phyloP scores from a whole-genome alignment of 345 rosid genomes.

The Cochlearia excelsa region DNA sequence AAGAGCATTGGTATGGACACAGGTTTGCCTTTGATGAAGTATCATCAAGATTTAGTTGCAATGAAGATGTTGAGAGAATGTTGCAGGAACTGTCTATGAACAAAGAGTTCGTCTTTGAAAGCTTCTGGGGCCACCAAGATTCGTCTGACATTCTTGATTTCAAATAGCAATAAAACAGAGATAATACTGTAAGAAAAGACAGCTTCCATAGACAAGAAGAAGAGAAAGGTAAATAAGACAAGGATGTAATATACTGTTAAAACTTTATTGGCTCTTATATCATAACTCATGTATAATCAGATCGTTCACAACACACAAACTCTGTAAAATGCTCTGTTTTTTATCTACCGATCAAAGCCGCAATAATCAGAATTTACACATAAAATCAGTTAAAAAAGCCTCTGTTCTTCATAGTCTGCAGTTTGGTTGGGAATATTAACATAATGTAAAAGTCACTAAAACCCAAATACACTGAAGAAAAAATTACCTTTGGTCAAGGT shows the following conservation, averaged over 20 bases:
- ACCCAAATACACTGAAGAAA: not conserved
- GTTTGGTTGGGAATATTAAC: constrained; percentile 17
- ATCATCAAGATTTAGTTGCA: constrained; percentile 32
- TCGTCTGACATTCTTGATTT: constrained; percentile 14
- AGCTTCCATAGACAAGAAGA: not conserved
- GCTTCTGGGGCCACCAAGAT: constrained; percentile 67
- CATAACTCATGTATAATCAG: constrained; percentile 18
- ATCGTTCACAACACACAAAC: constrained; percentile 10
- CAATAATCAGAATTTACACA: constrained; percentile 19
- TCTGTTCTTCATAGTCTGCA: constrained; percentile 5
- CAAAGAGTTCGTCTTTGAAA: constrained; percentile 76
- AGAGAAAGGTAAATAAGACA: constrained; percentile 1
- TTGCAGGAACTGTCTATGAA: constrained; percentile 50
- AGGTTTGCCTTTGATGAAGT: constrained; percentile 7
- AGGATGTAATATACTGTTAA: constrained; percentile 6
- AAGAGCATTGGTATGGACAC: constrained; percentile 17
- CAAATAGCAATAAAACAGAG: constrained; percentile 12
- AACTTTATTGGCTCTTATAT: constrained; percentile 7
- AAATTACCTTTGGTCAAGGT: constrained; percentile 16
- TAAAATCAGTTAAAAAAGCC: not conserved
- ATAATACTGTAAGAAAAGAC: constrained; percentile 13
- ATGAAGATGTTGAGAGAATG: constrained; percentile 54
- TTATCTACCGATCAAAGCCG: not conserved
- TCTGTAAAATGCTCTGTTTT: not conserved
- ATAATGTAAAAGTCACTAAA: constrained; percentile 8